Evolutionary conservation across 768 basidiomycete species (phyloP), one percentile per base, ranked within the genome.

Genomic region (Leccinellum rugosiceps): DNA sequence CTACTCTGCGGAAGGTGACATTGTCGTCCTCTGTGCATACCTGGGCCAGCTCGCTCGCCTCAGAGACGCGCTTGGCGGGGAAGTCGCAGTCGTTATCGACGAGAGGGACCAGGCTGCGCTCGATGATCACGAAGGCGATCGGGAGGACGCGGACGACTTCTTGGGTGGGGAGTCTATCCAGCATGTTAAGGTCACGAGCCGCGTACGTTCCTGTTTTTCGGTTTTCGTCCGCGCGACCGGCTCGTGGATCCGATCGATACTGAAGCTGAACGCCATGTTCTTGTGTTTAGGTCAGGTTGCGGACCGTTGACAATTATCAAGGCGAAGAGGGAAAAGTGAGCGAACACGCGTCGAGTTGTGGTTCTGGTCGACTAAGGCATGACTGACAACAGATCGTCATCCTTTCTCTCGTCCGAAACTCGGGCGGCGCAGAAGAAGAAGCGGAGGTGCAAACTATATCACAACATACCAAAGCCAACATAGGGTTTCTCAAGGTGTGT

Each of bases 261-360:
- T 53, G n/a, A 56, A 6, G 35, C 3, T 38, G 17, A 17, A 38
- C 7, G 35, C 8, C 35, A 38, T 38, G 17, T 38, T 38, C 0
- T n/a, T 17, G 25, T 5, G 23, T 9, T 19, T 50, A 89, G 87
- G 81, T 90, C 43, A 78, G 81, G 8, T 74, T 92, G 6, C 80
- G 90, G 6, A 91, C 89, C 0, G 81, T 92, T 2, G 89, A 92
- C 59, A 90, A 86, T 50, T 92, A 83, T 65, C 90, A 92, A 69
- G 90, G 88, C 3, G 83, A 87, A 57, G 88, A 89, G 72, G 85
- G 81, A 2, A 81, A 78, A 65, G 83, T 81, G 61, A 17, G 65
- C 47, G 0, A 38, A 1, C 44, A 15, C 21, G n/a, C 13, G n/a
- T 56, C 35, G 31, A 21, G 11, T 6, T 10, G 10, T 25, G 6